Conservation (phyloP, 768 basidiomycete genomes). For the Hemileccinum rubropunctum region DNA sequence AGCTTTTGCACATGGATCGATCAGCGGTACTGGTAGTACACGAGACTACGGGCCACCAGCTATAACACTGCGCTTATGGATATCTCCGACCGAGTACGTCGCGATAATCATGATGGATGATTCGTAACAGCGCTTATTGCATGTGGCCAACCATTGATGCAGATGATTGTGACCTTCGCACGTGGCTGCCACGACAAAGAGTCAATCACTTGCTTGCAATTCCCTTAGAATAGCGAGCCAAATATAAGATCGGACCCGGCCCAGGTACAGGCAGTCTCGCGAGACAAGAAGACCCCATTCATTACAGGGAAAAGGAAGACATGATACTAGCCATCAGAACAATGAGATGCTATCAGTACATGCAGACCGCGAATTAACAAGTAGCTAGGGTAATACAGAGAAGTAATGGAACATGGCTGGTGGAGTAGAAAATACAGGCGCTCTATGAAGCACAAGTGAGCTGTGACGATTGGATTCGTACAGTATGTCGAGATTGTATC, state of each 20-base stretch:
- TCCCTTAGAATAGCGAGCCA: background rate
- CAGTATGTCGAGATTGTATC: constrained; percentile 14
- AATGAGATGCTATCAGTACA: constrained; percentile 3
- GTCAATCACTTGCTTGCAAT: background rate
- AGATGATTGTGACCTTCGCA: no score
- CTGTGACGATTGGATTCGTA: constrained; percentile 12
- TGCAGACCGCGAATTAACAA: background rate
- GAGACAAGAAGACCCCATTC: constrained; percentile 1
- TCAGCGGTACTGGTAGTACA: no score
- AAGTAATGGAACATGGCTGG: constrained; percentile 6
- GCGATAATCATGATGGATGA: no score
- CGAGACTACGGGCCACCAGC: no score
- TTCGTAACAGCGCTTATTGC: no score
- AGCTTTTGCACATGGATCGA: no score
- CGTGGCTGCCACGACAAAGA: constrained; percentile 6
- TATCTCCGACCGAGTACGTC: background rate
- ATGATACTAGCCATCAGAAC: background rate
- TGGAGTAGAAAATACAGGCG: constrained; percentile 14
- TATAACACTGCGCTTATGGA: no score
- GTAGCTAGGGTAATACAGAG: constrained; percentile 2
- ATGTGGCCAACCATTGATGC: no score
- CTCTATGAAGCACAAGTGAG: constrained; percentile 17
- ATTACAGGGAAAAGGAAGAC: constrained; percentile 1
- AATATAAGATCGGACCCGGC: constrained; percentile 2
- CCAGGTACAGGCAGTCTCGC: no score